Evolutionary conservation across 2,329 filamentous ascomycete species (phyloP).

Genomic region (Cladophialophora carrionii): DNA sequence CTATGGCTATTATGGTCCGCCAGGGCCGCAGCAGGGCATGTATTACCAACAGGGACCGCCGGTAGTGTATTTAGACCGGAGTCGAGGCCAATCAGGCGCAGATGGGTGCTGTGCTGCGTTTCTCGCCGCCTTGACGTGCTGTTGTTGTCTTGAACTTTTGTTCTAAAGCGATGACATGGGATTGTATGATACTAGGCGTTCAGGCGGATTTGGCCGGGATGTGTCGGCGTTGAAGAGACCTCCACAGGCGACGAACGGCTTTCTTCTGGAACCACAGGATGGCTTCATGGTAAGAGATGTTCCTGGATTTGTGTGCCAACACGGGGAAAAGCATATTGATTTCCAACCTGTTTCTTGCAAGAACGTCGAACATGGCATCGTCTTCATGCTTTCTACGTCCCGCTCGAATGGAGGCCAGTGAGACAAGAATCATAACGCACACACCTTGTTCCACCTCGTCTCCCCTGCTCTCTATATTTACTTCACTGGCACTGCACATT

Average conservation of each 20-base stretch:
- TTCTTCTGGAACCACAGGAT: background rate
- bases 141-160: conserved; percentile 57
- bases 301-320: background rate
- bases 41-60: conserved; percentile 42
- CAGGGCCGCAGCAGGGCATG: conserved; percentile 37
- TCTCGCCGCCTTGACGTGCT: conserved; percentile 53
- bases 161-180: conserved; percentile 44
- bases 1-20: conserved; percentile 32
- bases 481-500: background rate
- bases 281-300: background rate
- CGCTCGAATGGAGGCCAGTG: background rate
- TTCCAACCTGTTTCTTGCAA: background rate
- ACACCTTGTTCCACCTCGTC: background rate
- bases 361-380: background rate
- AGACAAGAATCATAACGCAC: background rate
- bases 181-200: background rate
- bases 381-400: background rate
- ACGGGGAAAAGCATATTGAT: background rate
- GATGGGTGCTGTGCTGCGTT: conserved; percentile 50
- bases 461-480: background rate
- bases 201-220: background rate
- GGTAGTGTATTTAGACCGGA: conserved; percentile 44
- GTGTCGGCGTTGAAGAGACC: conserved; percentile 8
- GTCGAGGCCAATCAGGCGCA: conserved; percentile 41
- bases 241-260: background rate